phyloP scores from a whole-genome alignment of 768 basidiomycete genomes.

The Leccinum broughii region DNA sequence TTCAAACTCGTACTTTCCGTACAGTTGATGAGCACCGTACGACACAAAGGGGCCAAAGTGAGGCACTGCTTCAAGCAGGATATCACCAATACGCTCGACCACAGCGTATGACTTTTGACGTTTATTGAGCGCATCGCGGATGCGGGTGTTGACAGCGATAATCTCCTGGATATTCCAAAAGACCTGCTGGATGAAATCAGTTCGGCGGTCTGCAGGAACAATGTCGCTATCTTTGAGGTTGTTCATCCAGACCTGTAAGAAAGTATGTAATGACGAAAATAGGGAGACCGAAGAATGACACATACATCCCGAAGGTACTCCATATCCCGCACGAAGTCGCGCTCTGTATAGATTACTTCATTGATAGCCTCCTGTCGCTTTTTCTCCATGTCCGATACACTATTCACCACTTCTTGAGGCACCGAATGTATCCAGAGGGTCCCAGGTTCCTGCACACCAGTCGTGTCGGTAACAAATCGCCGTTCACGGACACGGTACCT shows the following conservation, averaged over 20 bases:
- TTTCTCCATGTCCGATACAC: slow-evolving; percentile 91
- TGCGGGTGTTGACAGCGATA: slow-evolving; percentile 82
- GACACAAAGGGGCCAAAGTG: slow-evolving; percentile 91
- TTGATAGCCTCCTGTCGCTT: slow-evolving; percentile 98
- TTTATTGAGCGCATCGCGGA: slow-evolving; percentile 93
- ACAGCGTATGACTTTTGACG: slow-evolving; percentile 94
- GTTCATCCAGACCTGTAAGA: slow-evolving; percentile 79
- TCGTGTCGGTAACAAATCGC: slow-evolving; percentile 7
- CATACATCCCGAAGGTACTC: slow-evolving; percentile 95
- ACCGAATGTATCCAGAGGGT: slow-evolving; percentile 97
- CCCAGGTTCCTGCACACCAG: slow-evolving; percentile 62
- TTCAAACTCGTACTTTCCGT: slow-evolving; percentile 99
- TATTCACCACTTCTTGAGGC: slow-evolving; percentile 89
- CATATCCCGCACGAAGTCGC: slow-evolving; percentile 97
- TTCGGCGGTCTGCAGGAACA: slow-evolving; percentile 72
- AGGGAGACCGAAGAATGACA: slow-evolving; percentile 6
- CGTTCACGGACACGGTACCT: slow-evolving; percentile 16
- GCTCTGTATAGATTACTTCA: slow-evolving; percentile 91
- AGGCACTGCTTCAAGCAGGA: slow-evolving; percentile 83
- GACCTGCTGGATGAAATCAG: slow-evolving; percentile 88
- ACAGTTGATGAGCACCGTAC: slow-evolving; percentile 95
- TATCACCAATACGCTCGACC: slow-evolving; percentile 89
- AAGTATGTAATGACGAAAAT: slow-evolving; percentile 1
- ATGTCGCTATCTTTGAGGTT: slow-evolving; percentile 76
- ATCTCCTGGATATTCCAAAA: slow-evolving; percentile 99